A percentile compares a stretch with the other conserved stretches of the same genome.
phyloP scores from a whole-genome alignment of 176 grass and related monocot species.

The Oropetium thomaeum region DNA sequence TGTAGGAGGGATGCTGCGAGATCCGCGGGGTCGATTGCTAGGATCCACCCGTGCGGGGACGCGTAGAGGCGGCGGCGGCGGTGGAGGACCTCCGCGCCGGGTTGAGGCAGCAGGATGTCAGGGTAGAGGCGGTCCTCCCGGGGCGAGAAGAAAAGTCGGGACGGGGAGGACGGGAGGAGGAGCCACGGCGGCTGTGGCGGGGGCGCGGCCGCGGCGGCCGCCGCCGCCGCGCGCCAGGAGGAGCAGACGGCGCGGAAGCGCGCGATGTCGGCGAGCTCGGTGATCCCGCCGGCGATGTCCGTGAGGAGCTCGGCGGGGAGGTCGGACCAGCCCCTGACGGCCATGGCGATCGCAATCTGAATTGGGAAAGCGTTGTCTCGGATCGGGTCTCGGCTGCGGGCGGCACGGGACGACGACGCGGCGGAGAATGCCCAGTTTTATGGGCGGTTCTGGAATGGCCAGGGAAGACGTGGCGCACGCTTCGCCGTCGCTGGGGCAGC shows the following conservation, averaged over 20 bases:
- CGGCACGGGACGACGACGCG: background rate
- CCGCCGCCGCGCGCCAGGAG: conserved; percentile 40
- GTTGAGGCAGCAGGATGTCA: conserved; percentile 27
- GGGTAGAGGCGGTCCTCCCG: conserved; percentile 52
- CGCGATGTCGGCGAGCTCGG: conserved; percentile 47
- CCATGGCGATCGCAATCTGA: conserved; percentile 31
- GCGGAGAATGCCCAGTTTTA: background rate
- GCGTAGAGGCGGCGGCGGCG: conserved; percentile 39
- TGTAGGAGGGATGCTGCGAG: conserved; percentile 40
- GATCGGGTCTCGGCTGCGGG: background rate
- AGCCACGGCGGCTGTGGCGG: conserved; percentile 42
- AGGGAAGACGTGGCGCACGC: conserved; percentile 19
- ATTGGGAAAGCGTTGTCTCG: background rate
- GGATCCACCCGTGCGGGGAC: conserved; percentile 41
- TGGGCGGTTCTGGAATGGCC: background rate
- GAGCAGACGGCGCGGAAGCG: conserved; percentile 60
- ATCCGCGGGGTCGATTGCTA: conserved; percentile 30
- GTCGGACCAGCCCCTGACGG: conserved; percentile 35
- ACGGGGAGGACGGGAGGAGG: conserved; percentile 36
- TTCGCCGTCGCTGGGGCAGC: conserved; percentile 13
- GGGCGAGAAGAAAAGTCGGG: conserved; percentile 44
- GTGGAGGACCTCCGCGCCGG: background rate
- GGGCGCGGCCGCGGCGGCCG: conserved; percentile 13
- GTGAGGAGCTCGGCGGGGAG: conserved; percentile 48
- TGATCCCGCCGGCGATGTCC: conserved; percentile 38